Evolutionary conservation across 768 basidiomycete genomes (phyloP), one percentile per base, ranked within the genome.

Genomic region (Serpula lacrymans): DNA sequence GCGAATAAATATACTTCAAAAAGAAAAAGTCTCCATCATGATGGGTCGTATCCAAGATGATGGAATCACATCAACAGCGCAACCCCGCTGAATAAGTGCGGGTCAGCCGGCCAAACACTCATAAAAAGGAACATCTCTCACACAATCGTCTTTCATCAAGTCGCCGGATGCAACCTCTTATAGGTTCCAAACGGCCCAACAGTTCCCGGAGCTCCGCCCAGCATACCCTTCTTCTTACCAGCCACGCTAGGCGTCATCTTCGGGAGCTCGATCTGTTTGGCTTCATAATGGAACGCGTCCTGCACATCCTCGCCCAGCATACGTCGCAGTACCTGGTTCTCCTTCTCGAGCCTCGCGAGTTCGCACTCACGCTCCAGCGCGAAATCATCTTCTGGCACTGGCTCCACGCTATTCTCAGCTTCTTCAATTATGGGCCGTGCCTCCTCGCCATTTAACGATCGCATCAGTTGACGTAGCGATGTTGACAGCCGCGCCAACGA

Each of bases 341-440:
- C 95, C 49, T 73, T 78, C 64, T 94, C 83, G 28, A 99, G 68
- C 37, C 92, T 73, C 23, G 81, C 77, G 2, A 99, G 78, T 65
- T 99, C 95, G 54, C 82, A 84, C 59, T 98, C 96, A 45, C 94
- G 72, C 53, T 93, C 89, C 47, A 99, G 60, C 1, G 88, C 82
- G 69, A 82, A 77, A 45, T 95, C 89, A n/a, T 75, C 70, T 2
- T 55, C 59, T n/a, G n/a, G n/a, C n/a, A n/a, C n/a, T n/a, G n/a
- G n/a, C n/a, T n/a, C n/a, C n/a, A n/a, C n/a, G n/a, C n/a, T n/a
- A n/a, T n/a, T n/a, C 24, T 58, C 65, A 23, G 65, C 63, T 29
- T 53, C 51, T 3, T 45, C 53, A 16, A 64, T 62, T 22, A 13
- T 43, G 43, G 9, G 38, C 43, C 31, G 28, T 42, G 53, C 51